These are phyloP conservation scores for Hypomyces rosellus DNA, from an alignment of 2,329 filamentous ascomycete species.

Conservation along the genomic window DNA sequence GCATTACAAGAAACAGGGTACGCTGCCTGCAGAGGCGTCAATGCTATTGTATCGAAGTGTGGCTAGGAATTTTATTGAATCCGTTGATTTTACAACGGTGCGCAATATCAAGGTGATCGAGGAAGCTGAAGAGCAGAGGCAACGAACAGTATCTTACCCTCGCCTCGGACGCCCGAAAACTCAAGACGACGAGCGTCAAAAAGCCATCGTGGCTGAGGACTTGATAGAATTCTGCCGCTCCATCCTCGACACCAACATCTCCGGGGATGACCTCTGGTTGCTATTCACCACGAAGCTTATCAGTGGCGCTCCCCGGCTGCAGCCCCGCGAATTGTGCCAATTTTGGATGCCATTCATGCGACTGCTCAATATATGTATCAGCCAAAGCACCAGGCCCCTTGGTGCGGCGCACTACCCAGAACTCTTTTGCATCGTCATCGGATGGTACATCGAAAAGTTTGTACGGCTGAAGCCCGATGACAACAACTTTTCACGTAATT, in stretches of 20 bases:
- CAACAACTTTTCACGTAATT: too few species aligned
- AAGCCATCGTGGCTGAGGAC: not conserved
- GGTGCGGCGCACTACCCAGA: constrained; percentile 15
- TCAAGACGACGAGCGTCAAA: not conserved
- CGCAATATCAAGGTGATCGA: not conserved
- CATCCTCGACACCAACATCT: constrained; percentile 12
- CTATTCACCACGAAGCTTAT: constrained; percentile 17
- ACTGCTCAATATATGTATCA: constrained; percentile 6
- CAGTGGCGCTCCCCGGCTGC: constrained; percentile 12
- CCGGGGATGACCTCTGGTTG: constrained; percentile 12
- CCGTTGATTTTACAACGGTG: constrained; percentile 7
- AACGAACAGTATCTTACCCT: not conserved
- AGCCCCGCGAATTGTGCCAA: constrained; percentile 11
- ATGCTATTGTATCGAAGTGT: constrained; percentile 5
- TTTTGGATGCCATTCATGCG: constrained; percentile 28
- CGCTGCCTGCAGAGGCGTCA: not conserved
- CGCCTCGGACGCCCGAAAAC: not conserved
- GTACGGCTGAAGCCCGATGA: constrained; percentile 18
- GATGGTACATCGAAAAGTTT: constrained; percentile 17
- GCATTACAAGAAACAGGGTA: not conserved
- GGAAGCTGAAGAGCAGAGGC: not conserved
- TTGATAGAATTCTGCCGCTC: constrained; percentile 11
- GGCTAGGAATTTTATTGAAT: constrained; percentile 4
- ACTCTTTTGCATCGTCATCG: constrained; percentile 19
- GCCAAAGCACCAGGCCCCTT: constrained; percentile 5